Conservation (phyloP, 257 asterid species). For the Solanum gracilifrons region DNA sequence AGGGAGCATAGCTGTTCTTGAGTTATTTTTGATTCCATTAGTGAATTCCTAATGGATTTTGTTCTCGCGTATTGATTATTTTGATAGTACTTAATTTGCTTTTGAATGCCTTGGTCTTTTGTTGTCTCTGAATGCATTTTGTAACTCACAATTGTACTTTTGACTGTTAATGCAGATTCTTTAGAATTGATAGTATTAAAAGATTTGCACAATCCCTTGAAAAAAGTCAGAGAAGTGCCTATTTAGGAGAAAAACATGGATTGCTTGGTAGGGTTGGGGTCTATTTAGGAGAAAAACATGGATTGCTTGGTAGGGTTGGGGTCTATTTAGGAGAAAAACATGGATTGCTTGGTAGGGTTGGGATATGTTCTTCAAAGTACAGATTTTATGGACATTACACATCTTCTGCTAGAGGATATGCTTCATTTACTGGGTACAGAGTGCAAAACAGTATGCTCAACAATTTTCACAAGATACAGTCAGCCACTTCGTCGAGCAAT, state of each 20-base stretch:
- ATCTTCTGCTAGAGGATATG: conserved; percentile 23
- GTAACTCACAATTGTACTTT: not conserved
- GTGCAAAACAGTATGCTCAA: conserved; percentile 15
- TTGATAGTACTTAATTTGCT: not conserved
- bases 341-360: conserved; percentile 22
- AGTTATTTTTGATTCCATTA: not conserved
- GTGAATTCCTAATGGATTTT: not conserved
- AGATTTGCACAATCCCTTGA: conserved; percentile 26
- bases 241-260: conserved; percentile 25
- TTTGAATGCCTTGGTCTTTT: not conserved
- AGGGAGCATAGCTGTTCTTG: not conserved
- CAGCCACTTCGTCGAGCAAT: conserved; percentile 28
- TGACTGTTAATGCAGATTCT: conserved; percentile 31
- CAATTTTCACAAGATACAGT: conserved; percentile 19
- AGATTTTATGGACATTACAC: conserved; percentile 25
- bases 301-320: conserved; percentile 16
- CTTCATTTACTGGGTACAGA: conserved; percentile 20
- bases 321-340: conserved; percentile 13
- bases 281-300: too few relatives aligned
- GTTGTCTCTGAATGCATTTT: not conserved
- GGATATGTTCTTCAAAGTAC: conserved; percentile 23
- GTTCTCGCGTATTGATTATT: not conserved
- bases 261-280: conserved; percentile 13
- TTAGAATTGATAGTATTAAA: conserved; percentile 24
- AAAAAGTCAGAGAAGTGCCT: conserved; percentile 1